A percentile compares a stretch with the other conserved stretches of the same genome.
phyloP scores from a whole-genome alignment of 140 eudicot genomes.

The Eryngium alpinum region DNA sequence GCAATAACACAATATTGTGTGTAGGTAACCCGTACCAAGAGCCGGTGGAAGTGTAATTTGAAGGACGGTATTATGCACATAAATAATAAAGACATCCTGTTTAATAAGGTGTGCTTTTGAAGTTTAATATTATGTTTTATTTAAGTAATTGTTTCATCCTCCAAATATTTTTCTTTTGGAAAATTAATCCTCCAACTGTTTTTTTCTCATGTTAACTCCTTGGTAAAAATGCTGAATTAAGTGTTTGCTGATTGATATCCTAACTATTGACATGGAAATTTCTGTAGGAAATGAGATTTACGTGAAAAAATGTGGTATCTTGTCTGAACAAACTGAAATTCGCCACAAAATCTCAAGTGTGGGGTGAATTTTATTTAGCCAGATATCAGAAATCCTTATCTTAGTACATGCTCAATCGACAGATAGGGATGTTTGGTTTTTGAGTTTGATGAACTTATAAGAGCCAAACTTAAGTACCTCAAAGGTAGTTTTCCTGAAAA shows the following conservation, averaged over 20 bases:
- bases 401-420: neutral
- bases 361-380: neutral
- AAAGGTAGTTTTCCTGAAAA: too few relatives aligned
- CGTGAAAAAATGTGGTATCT: neutral
- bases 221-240: neutral
- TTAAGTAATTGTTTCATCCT: neutral
- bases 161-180: neutral
- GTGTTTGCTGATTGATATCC: neutral
- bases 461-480: too few relatives aligned
- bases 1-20: neutral
- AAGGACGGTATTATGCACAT: slow-evolving; percentile 99
- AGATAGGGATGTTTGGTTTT: too few relatives aligned
- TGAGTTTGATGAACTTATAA: too few relatives aligned
- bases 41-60: slow-evolving; percentile 97
- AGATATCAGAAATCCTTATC: neutral
- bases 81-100: slow-evolving; percentile 86
- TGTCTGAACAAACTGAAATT: neutral
- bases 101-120: slow-evolving; percentile 66
- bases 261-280: neutral
- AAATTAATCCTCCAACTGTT: neutral
- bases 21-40: slow-evolving; percentile 96
- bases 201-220: neutral
- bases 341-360: too few relatives aligned
- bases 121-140: neutral
- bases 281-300: too few relatives aligned